A percentile compares a stretch with the other conserved stretches of the same genome.
phyloP scores from a whole-genome alignment of 2,329 filamentous ascomycete genomes.

The Botrytis squamosa region DNA sequence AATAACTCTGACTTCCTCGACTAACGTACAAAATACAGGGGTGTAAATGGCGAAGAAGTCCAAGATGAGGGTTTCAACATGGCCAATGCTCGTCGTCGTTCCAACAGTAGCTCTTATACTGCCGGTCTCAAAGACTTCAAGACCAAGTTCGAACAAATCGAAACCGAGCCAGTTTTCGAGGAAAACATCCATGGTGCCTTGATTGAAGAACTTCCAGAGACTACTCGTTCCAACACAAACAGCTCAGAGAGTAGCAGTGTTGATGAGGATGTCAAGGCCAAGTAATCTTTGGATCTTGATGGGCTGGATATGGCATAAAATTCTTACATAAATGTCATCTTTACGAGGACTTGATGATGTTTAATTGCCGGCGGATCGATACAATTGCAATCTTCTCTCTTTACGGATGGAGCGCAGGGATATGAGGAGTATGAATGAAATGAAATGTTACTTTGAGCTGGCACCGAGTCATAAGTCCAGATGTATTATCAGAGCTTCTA shows the following conservation, averaged over 20 bases:
- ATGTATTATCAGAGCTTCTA: slow-evolving; percentile 32
- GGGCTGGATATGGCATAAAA: background rate
- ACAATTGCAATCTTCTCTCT: slow-evolving; percentile 31
- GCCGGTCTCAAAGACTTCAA: slow-evolving; percentile 76
- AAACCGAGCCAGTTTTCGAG: slow-evolving; percentile 89
- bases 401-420: slow-evolving; percentile 25
- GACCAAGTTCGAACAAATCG: slow-evolving; percentile 93
- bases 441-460: slow-evolving; percentile 16
- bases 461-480: slow-evolving; percentile 30
- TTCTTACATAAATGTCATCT: slow-evolving; percentile 3
- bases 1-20: slow-evolving; percentile 17
- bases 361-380: slow-evolving; percentile 31
- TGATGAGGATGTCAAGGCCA: slow-evolving; percentile 44
- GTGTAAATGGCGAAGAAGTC: slow-evolving; percentile 77
- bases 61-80: slow-evolving; percentile 82
- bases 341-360: slow-evolving; percentile 25
- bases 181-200: slow-evolving; percentile 72
- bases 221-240: slow-evolving; percentile 38
- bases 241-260: slow-evolving; percentile 38
- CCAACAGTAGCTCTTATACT: slow-evolving; percentile 79
- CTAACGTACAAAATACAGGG: slow-evolving; percentile 56
- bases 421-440: slow-evolving; percentile 26
- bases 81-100: slow-evolving; percentile 82
- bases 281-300: slow-evolving; percentile 31
- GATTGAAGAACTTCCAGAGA: slow-evolving; percentile 29